Base-by-base conservation (phyloP, 164 flowering plant genomes). In the Berberis thunbergii region DNA sequence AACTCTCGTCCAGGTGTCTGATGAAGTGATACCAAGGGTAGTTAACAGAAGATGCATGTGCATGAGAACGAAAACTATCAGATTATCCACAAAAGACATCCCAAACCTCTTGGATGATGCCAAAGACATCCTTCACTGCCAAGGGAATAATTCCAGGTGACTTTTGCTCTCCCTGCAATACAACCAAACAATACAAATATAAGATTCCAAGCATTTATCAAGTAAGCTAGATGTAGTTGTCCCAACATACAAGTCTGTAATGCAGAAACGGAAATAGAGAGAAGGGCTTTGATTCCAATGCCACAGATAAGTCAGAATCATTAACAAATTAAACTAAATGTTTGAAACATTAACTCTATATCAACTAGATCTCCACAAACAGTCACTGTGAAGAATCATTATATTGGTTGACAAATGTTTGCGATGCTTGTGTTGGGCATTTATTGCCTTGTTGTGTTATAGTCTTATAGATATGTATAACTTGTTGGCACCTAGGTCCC, bases 101-200 rank as follows among this genome's bases (percentile, higher is more conserved):
- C 26, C 26, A 39, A 74, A 86, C 96, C 87, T 88, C 96, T 75
- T 88, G 92, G 68, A 88, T 88, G 54, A 86, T 88, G 54, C 84
- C 79, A 75, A 88, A 88, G 0, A 86, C 90, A 76, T 88, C 92
- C 74, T 88, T 88, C 71, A 88, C 83, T 26, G 96, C 92, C 73
- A 88, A 67, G 9, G 96, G 96, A 64, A 88, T 85, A 39, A 86
- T 77, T 45, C 96, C 92, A 65, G 92, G 96, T 61, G 92, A 88
- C 71, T 81, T 86, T 64, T 88, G 92, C 75, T 86, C 91, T 50
- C 96, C 96, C 96, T 88, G 56, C 56, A 67, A 58, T 4, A 66
- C 8, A 50, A 62, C 5, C 6, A 50, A 43, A 69, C 49, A 26
- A 26, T 26, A 26, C 26, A 26, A 26, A 26, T 26, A 26, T 26